phyloP scores from a whole-genome alignment of 768 basidiomycete species.

The Trametes coccinea region DNA sequence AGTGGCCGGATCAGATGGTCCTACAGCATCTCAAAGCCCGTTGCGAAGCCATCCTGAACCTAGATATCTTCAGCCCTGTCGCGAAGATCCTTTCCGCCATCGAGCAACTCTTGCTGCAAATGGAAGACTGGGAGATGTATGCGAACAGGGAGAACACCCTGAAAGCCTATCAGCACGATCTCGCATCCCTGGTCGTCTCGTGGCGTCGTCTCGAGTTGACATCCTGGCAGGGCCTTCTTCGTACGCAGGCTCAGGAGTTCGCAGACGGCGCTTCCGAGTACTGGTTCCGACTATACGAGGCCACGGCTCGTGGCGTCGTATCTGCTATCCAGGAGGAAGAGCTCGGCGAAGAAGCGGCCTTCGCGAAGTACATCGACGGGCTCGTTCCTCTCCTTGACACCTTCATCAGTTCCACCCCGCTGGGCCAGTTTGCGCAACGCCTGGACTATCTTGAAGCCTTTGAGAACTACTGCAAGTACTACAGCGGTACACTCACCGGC shows the following conservation, averaged over 20 bases:
- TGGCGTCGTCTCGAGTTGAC: constrained; percentile 91
- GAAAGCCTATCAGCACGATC: constrained; percentile 57
- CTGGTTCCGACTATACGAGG: constrained; percentile 92
- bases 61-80: constrained; percentile 68
- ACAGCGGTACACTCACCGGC: constrained; percentile 39
- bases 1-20: constrained; percentile 99
- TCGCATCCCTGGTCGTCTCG: constrained; percentile 75
- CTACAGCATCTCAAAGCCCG: constrained; percentile 79
- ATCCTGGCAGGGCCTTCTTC: constrained; percentile 81
- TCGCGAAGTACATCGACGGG: constrained; percentile 57
- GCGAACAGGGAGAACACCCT: constrained; percentile 91
- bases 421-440: constrained; percentile 79
- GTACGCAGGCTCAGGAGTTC: constrained; percentile 59
- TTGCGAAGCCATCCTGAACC: constrained; percentile 61
- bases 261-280: constrained; percentile 58
- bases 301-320: constrained; percentile 62
- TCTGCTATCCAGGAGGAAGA: constrained; percentile 45
- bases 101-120: constrained; percentile 83
- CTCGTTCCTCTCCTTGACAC: constrained; percentile 79
- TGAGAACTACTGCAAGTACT: constrained; percentile 44
- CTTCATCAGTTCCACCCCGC: constrained; percentile 71
- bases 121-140: constrained; percentile 95
- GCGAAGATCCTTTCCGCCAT: constrained; percentile 81
- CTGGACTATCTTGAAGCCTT: constrained; percentile 73
- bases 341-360: constrained; percentile 29